Evolutionary conservation across 164 flowering plant species (phyloP), one percentile per base, ranked within the genome.

Genomic region (Hamamelis virginiana): DNA sequence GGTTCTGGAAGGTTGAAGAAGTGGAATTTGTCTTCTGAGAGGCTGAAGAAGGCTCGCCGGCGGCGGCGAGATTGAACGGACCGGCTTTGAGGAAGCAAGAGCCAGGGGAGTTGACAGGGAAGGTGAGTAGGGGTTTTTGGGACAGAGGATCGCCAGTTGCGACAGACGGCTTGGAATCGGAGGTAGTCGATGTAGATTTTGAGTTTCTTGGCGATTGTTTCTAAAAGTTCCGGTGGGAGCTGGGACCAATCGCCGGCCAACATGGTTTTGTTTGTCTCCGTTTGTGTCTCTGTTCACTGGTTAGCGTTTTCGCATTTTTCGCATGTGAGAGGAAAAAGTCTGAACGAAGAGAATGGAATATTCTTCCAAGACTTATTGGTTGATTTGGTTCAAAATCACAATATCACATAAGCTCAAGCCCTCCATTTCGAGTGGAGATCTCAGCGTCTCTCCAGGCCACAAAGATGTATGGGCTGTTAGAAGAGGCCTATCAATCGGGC

Each of bases 51-150:
- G 59, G 75, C 61, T 44, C 69, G 41, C 6, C 41, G 41, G 41
- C 41, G 41, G 19, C 81, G 71, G 44, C 22, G 72, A 8, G 64
- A 18, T 12, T 43, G 28, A 55, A 41, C 68, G 21, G 23, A 46
- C 38, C 57, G 69, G 11, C 66, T n/a, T 14, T 65, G 72, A 27
- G 87, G 81, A 18, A 84, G 81, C 78, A 86, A 69, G 10, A 84
- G 82, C 86, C 90, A 86, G 5, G 92, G 92, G 70, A 82, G 78
- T 43, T 82, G 86, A 13, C 68, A 61, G 43, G 88, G 88, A 21
- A 85, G 84, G 63, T 76, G 75, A 53, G 6, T 46, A 5, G 87
- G 88, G 45, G 50, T 73, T 41, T 69, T 57, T 9, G 83, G 76
- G 4, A 76, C 66, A 1, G 79, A 67, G 59, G 80, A 67, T 12